Base-by-base conservation (phyloP, 331 rosid genomes). In the Malus hybrid region DNA sequence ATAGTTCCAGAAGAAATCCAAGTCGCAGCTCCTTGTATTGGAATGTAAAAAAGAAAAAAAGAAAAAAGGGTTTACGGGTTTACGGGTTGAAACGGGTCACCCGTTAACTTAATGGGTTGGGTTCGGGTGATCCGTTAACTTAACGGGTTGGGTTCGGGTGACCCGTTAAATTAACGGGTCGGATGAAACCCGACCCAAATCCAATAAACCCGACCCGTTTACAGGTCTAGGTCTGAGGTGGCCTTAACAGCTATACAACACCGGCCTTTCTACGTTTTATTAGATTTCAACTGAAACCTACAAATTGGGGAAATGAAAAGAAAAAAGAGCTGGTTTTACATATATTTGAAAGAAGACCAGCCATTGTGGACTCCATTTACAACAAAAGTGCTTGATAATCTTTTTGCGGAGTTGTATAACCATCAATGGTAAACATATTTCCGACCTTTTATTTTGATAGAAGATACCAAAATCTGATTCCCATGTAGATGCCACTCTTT, bases 201-300 rank as follows among this genome's bases (percentile, higher is more conserved):
- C 22, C 22, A 22, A 22, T 22, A 22, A 22, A 22, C 22, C 22
- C 22, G 22, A 22, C 22, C 22, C 22, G 22, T 22, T 22, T 22
- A 22, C 22, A 22, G 22, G 22, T 22, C 22, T 22, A 22, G 2
- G 76, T 82, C 44, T 6, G 76, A 54, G 71, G 54, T 66, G 79
- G 83, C 82, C 74, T 63, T 32, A 73, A 73, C 70, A 79, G 69
- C 88, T 75, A 74, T 78, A 88, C 86, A 88, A 82, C 77, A 74
- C 84, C 48, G 16, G 77, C 85, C 86, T 78, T 71, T 36, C 20
- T 69, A 67, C 65, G 57, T 77, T 82, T 73, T 85, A 81, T 85
- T 88, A 67, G 27, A 81, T 64, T 77, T 73, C 76, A 77, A 44
- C 84, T 19, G 63, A 78, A 71, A 66, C 66, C 79, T 77, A 82